These are phyloP conservation scores for Trichomonascaceae sp. DNA, from an alignment of 1,139 yeast species.

Conservation along the genomic window DNA sequence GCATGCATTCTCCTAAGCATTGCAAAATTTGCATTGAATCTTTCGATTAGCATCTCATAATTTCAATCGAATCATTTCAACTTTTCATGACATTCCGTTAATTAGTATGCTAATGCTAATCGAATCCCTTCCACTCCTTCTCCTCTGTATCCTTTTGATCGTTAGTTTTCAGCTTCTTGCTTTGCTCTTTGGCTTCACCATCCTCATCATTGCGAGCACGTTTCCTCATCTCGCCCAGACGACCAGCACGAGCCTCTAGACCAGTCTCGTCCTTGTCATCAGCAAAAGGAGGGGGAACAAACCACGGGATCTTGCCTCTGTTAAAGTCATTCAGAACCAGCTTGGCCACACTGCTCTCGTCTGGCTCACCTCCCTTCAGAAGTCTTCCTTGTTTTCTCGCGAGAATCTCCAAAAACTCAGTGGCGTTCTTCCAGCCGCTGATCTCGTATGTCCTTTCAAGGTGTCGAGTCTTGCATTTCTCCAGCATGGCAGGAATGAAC, in stretches of 20 bases:
- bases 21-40: too few relatives aligned
- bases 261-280: constrained; percentile 14
- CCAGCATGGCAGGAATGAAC: constrained; percentile 76
- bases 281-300: constrained; percentile 72
- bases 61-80: too few relatives aligned
- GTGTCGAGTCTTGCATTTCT: constrained; percentile 79
- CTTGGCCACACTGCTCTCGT: constrained; percentile 86
- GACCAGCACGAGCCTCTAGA: constrained; percentile 13
- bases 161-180: too few relatives aligned
- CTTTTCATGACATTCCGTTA: too few relatives aligned
- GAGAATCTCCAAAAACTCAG: constrained; percentile 75
- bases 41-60: too few relatives aligned
- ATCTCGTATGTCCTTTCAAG: constrained; percentile 92
- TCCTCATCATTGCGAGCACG: constrained; percentile 8
- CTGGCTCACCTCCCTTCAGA: constrained; percentile 96
- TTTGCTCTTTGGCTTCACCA: too few relatives aligned
- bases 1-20: constrained; percentile 7
- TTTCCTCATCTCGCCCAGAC: constrained; percentile 17
- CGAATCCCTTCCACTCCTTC: too few relatives aligned
- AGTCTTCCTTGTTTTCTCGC: constrained; percentile 91
- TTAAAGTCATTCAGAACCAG: constrained; percentile 86
- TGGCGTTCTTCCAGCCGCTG: constrained; percentile 78
- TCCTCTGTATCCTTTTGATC: too few relatives aligned
- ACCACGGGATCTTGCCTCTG: constrained; percentile 98
- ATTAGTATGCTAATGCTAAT: too few relatives aligned